Evolutionary conservation across 2,329 filamentous ascomycete genomes (phyloP), one percentile per base, ranked within the genome.

Genomic region (Blastomyces silverae): DNA sequence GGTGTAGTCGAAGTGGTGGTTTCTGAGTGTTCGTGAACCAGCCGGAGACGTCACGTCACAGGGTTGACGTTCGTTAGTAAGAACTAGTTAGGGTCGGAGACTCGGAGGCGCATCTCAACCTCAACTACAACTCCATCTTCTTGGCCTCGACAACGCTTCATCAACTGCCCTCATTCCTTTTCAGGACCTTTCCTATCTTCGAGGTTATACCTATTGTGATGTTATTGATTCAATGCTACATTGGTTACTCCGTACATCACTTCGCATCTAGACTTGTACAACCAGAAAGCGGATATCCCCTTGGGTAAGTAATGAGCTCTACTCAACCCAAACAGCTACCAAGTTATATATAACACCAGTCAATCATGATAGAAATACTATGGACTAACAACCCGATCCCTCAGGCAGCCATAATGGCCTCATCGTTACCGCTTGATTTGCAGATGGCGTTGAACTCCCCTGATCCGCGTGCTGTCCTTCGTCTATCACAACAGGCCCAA

Each of bases 391-490:
- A 37, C 22, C 25, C 17, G 34, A 10, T 20, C 20, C 28, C 8
- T 37, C 10, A 61, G 10, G n/a, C 17, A 64, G 10, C n/a, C 15
- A 61, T 50, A 25, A 64, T 64, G 63, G 8, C 63, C 17, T 42
- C 57, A 1, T 53, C 57, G 3, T 42, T 64, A n/a, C 55, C 59
- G 68, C 69, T 64, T 64, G 67, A 61, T 56, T 68, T 37, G 52
- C 66, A 57, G 52, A 64, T 57, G 65, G 71, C 44, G 22, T 52
- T 57, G 63, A 68, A 44, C 66, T 72, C 73, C 39, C 74, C 76
- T 66, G 71, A 81, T 79, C 73, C 84, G 74, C 68, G 80, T 77
- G 73, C 80, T 74, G 73, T 76, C 39, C 75, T 81, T 46, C 75
- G 70, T 53, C 72, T 79, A 42, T 76, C 79, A 34, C 78, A 79